Evolutionary conservation across 306 rosid species (phyloP).

Genomic region (Clitoria ternatea): DNA sequence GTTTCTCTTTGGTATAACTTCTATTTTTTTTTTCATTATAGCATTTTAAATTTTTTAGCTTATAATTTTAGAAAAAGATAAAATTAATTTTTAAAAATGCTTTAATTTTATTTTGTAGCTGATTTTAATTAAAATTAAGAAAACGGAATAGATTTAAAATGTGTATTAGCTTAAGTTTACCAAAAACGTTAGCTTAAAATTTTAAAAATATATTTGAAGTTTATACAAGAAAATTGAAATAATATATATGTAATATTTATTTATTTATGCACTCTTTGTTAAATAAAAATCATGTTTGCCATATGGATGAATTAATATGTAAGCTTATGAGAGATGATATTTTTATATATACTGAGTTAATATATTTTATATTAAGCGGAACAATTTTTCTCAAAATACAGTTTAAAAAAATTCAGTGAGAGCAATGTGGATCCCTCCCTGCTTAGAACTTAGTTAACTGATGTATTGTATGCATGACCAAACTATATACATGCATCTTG

Average conservation of each 20-base stretch:
- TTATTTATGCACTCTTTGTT: background rate
- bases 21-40: background rate
- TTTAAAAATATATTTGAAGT: background rate
- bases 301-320: background rate
- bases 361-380: background rate
- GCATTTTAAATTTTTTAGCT: background rate
- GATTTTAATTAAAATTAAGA: background rate
- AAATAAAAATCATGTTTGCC: background rate
- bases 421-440: background rate
- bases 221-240: background rate
- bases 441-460: background rate
- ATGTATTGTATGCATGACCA: background rate
- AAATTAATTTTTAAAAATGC: background rate
- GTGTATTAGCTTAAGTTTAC: background rate
- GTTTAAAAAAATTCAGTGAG: background rate
- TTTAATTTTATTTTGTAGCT: background rate
- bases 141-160: background rate
- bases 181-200: too few species aligned
- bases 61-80: background rate
- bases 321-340: background rate
- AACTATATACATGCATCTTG: background rate
- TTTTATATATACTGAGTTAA: background rate
- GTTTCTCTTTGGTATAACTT: background rate
- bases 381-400: background rate
- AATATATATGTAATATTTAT: background rate